Base-by-base conservation (phyloP, 306 rosid genomes). In the Echinosophora koreensis region DNA sequence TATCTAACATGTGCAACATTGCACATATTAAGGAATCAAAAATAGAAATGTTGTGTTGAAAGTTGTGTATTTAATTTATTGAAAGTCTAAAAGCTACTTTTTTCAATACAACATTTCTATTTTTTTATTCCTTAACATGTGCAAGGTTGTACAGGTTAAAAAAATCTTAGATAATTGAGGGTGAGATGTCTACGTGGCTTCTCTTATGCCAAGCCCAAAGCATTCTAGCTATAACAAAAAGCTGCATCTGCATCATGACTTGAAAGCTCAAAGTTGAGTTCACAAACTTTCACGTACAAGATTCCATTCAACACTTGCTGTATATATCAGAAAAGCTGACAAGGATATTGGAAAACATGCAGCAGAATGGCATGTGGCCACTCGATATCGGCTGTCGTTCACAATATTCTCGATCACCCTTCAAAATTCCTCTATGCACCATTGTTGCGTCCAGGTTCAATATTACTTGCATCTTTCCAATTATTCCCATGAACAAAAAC, bases 371-470 rank as follows among this genome's bases (percentile, higher is more conserved):
- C 73, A 78, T 74, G 80, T 81, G 74, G 52, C 76, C 82, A 61
- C 73, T 79, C 78, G 59, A 62, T 59, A 28, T 61, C 49, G 58
- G 52, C 17, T 58, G 35, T 73, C 55, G 38, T 15, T n/a, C 9
- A 13, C 8, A 50, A 52, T 83, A 83, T 83, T 83, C 87, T 80
- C 42, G 35, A n/a, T n/a, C 30, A 1, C 22, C 22, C 18, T 44
- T 27, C 16, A 7, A 70, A 37, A 41, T 41, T 62, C 73, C 49
- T n/a, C 78, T 54, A n/a, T 60, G 28, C 55, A 41, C 81, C 77
- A 78, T 63, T 66, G 58, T 70, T 67, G 69, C 82, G 89, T 85
- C 89, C 17, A 83, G 84, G 73, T 88, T 88, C 91, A 88, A 64
- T 30, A 30, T 50, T 17, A 1, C 61, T 72, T 42, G 3, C 51